Conservation (phyloP, 2,329 filamentous ascomycete genomes). For the Pyricularia grisea region DNA sequence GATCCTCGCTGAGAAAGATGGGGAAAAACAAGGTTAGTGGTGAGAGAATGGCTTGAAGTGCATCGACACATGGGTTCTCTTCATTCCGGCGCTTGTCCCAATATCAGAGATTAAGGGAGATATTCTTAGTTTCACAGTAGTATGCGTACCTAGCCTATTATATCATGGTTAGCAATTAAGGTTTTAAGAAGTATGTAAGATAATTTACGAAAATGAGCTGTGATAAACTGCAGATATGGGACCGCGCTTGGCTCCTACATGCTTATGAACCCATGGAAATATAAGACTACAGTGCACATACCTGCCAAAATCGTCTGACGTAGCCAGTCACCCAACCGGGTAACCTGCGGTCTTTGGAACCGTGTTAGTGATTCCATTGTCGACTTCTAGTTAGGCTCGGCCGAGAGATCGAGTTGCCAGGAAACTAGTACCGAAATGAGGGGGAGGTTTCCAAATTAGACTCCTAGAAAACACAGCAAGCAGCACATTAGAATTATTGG, state of each 20-base stretch:
- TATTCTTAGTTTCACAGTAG: neutral
- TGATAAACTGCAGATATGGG: neutral
- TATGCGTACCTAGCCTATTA: neutral
- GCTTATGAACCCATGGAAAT: neutral
- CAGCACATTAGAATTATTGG: slow-evolving; percentile 3
- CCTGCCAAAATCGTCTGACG: slow-evolving; percentile 96
- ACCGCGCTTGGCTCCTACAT: neutral
- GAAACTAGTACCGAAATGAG: slow-evolving; percentile 71
- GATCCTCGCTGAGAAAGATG: slow-evolving; percentile 68
- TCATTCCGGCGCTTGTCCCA: no score
- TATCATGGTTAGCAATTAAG: neutral
- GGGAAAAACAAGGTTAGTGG: neutral
- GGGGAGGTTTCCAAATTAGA: slow-evolving; percentile 96
- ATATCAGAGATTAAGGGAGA: neutral
- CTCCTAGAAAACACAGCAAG: slow-evolving; percentile 45
- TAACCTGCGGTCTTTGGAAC: slow-evolving; percentile 60
- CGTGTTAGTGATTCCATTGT: neutral
- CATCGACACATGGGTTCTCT: no score
- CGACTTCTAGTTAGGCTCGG: neutral
- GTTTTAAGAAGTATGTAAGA: neutral
- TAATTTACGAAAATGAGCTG: neutral
- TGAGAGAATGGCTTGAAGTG: slow-evolving; percentile 4
- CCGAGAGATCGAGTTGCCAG: slow-evolving; percentile 1
- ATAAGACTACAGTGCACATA: slow-evolving; percentile 32
- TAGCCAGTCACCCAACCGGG: slow-evolving; percentile 91